phyloP scores from a whole-genome alignment of 768 basidiomycete genomes.

The Tubosaeta sp. region DNA sequence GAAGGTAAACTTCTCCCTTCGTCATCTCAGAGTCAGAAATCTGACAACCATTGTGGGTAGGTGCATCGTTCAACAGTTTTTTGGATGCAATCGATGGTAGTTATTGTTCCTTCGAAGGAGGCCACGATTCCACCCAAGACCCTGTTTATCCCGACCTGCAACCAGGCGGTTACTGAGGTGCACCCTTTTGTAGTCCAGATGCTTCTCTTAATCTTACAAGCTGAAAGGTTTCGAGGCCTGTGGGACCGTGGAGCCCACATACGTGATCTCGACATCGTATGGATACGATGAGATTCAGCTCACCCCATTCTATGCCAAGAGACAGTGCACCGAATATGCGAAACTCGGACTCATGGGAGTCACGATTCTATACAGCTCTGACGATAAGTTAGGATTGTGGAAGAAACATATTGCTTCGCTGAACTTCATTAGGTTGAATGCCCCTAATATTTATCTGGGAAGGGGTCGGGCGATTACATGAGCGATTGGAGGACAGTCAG shows the following conservation, averaged over 20 bases:
- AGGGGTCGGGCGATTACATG: too few relatives aligned
- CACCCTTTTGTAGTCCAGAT: background rate
- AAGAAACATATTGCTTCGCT: too few relatives aligned
- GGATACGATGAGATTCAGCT: slow-evolving; percentile 35
- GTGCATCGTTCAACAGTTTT: slow-evolving; percentile 35
- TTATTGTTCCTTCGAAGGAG: slow-evolving; percentile 37
- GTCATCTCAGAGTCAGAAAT: too few relatives aligned
- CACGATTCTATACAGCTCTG: slow-evolving; percentile 33
- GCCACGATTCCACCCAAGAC: slow-evolving; percentile 30
- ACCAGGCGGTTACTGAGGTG: slow-evolving; percentile 19
- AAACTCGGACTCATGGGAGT: slow-evolving; percentile 39
- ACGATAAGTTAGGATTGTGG: slow-evolving; percentile 28
- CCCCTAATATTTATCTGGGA: slow-evolving; percentile 32
- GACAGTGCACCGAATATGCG: slow-evolving; percentile 46
- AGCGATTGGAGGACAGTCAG: too few relatives aligned
- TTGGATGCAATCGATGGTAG: slow-evolving; percentile 37
- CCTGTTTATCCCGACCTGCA: slow-evolving; percentile 23
- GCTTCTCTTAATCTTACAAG: background rate
- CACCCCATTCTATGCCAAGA: slow-evolving; percentile 32
- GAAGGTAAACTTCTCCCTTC: slow-evolving; percentile 13
- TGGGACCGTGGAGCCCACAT: slow-evolving; percentile 35
- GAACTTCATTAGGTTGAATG: too few relatives aligned
- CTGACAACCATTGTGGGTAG: slow-evolving; percentile 9
- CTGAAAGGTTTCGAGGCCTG: slow-evolving; percentile 26
- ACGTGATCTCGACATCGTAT: slow-evolving; percentile 45